These are phyloP conservation scores for Silene vulgaris DNA, from an alignment of 179 eudicot genomes.

Conservation along the genomic window DNA sequence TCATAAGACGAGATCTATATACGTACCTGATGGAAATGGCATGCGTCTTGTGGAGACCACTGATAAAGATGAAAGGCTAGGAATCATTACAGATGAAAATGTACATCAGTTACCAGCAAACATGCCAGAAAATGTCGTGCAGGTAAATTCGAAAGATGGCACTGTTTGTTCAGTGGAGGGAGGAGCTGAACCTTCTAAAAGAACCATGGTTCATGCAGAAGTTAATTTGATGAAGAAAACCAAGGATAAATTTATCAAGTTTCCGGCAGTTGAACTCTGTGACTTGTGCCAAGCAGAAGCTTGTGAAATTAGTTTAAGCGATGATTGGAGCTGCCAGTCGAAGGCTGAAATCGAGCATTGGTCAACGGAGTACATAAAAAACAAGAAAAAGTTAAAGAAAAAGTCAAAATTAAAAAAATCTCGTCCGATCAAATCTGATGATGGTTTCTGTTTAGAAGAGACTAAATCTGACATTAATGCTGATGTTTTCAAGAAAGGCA, in stretches of 20 bases:
- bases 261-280: slow-evolving; percentile 32
- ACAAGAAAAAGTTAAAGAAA: slow-evolving; percentile 20
- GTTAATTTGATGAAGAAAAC: slow-evolving; percentile 26
- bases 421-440: not conserved
- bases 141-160: slow-evolving; percentile 21
- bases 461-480: slow-evolving; percentile 10
- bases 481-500: slow-evolving; percentile 26
- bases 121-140: slow-evolving; percentile 29
- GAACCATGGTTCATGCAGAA: slow-evolving; percentile 12
- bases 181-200: slow-evolving; percentile 25
- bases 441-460: slow-evolving; percentile 20
- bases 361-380: slow-evolving; percentile 19
- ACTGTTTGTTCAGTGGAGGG: slow-evolving; percentile 25
- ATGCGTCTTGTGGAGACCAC: slow-evolving; percentile 32
- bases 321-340: slow-evolving; percentile 12
- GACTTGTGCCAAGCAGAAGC: slow-evolving; percentile 22
- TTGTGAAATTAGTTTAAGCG: slow-evolving; percentile 8
- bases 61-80: slow-evolving; percentile 23
- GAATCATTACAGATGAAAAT: slow-evolving; percentile 25
- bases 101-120: slow-evolving; percentile 26
- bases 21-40: slow-evolving; percentile 42
- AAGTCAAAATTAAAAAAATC: slow-evolving; percentile 17
- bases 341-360: slow-evolving; percentile 21
- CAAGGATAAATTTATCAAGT: slow-evolving; percentile 32
- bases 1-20: slow-evolving; percentile 33